Percentiles rank a stretch among this genome's conserved stretches.
phyloP scores from a whole-genome alignment of 2,329 filamentous ascomycete genomes.

The Phoma sp. region DNA sequence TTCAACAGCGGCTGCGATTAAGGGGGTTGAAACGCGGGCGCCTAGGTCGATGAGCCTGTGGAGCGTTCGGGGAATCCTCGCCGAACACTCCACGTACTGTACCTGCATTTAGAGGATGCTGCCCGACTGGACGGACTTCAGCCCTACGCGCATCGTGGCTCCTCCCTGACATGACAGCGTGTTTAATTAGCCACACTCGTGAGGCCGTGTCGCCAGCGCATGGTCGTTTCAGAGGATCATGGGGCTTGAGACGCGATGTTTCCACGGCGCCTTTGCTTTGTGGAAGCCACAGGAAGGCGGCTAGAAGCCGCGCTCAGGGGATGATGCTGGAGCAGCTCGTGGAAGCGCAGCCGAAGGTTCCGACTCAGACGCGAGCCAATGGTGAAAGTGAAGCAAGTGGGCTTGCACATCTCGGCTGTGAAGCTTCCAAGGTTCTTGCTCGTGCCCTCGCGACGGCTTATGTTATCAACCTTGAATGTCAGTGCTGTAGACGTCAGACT shows the following conservation, averaged over 20 bases:
- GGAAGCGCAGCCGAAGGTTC: slow-evolving; percentile 20
- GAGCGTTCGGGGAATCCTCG: no score
- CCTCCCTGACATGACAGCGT: slow-evolving; percentile 28
- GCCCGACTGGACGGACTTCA: slow-evolving; percentile 19
- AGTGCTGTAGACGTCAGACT: slow-evolving; percentile 30
- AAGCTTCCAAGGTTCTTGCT: slow-evolving; percentile 21
- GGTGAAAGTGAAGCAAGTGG: slow-evolving; percentile 33
- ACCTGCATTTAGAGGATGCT: slow-evolving; percentile 32
- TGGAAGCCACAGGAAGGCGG: slow-evolving; percentile 30
- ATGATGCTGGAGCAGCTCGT: slow-evolving; percentile 28
- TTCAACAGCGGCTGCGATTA: slow-evolving; percentile 17
- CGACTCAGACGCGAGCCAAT: slow-evolving; percentile 23
- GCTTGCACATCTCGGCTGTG: slow-evolving; percentile 17
- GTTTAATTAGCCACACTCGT: slow-evolving; percentile 24
- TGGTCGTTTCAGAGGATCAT: slow-evolving; percentile 26
- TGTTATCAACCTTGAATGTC: slow-evolving; percentile 32
- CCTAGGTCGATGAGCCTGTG: slow-evolving; percentile 4
- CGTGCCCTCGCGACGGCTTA: slow-evolving; percentile 24
- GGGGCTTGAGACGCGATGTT: slow-evolving; percentile 30
- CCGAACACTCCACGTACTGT: slow-evolving; percentile 17
- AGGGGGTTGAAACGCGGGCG: slow-evolving; percentile 15
- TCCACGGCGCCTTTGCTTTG: slow-evolving; percentile 20
- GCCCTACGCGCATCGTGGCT: slow-evolving; percentile 24
- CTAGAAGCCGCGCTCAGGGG: slow-evolving; percentile 27
- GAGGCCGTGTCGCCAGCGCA: slow-evolving; percentile 32